Evolutionary conservation across 768 basidiomycete species (phyloP), one percentile per base, ranked within the genome.

Genomic region (Serendipita sp.): DNA sequence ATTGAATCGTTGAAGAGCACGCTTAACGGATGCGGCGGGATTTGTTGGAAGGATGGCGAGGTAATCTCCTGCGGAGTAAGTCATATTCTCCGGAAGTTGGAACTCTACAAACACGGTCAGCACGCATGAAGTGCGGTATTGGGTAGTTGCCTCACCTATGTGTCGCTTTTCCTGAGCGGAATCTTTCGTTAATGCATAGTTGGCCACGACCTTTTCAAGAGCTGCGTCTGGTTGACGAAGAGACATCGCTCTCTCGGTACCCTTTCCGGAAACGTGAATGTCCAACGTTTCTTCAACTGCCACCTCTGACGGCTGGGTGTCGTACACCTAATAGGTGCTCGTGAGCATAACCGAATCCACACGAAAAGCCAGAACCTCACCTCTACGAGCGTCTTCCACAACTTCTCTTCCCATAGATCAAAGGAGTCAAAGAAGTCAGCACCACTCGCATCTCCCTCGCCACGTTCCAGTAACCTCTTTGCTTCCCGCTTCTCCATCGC

Each of bases 391-490:
- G 22, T 53, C 5, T 11, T 4, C 67, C 67, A 68, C 3, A 67
- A 43, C n/a, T 38, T 51, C 16, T 61, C 64, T 33, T 64, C 63
- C 68, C 68, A 68, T 7, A 63, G 60, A 41, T 68, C 68, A 50
- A 68, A 68, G 9, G 65, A 44, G 41, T 62, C 66, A 41, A 68
- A 68, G 60, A 68, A 63, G n/a, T 65, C 66, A 4, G 48, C 63
- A 30, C 62, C 62, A 17, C 65, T 66, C 2, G 67, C 69, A 45
- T 69, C 65, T 2, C 64, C 69, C 41, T 63, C 48, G 4, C 69
- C 67, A 31, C 66, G 61, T 17, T 63, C 61, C 33, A 60, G 13
- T 4, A 69, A 50, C 5, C 66, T 61, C 43, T 65, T 42, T 1
- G 56, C 67, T 24, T 67, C 69, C 3, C 42, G 22, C 11, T 61